Percentiles rank a stretch among this genome's conserved stretches.
phyloP scores from a whole-genome alignment of 352 stramenopile species.

The Pythium sp. region DNA sequence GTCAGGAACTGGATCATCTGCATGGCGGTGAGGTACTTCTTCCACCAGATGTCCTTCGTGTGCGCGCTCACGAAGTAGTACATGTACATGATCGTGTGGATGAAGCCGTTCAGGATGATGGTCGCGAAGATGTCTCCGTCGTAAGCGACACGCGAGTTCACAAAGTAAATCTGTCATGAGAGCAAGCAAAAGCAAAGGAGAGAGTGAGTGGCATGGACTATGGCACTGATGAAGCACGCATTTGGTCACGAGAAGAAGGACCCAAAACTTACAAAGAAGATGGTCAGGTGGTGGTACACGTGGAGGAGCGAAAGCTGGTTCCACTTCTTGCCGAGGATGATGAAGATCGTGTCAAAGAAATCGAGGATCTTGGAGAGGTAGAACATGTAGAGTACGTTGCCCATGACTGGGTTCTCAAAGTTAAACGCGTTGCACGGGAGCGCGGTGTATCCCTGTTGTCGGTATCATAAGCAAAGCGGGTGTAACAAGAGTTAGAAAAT shows the following conservation, averaged over 20 bases:
- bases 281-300: constrained; percentile 97
- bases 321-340: constrained; percentile 97
- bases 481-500: background rate
- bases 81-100: constrained; percentile 99
- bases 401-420: constrained; percentile 88
- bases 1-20: constrained; percentile 95
- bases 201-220: background rate
- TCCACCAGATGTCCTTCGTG: constrained; percentile 98
- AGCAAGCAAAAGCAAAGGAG: background rate
- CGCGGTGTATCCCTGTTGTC: constrained; percentile 74
- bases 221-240: background rate
- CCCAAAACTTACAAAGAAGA: constrained; percentile 80
- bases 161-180: constrained; percentile 89
- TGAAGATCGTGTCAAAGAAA: constrained; percentile 96
- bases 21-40: constrained; percentile 94
- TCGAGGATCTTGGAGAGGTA: constrained; percentile 97
- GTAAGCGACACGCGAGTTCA: constrained; percentile 93
- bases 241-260: background rate
- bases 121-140: constrained; percentile 97
- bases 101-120: constrained; percentile 96
- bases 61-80: constrained; percentile 99
- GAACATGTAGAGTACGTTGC: constrained; percentile 97
- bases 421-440: constrained; percentile 93
- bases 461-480: background rate
- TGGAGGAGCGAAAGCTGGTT: constrained; percentile 97